These are phyloP conservation scores for Amanita pallidorosea DNA, from an alignment of 768 basidiomycete genomes.

Conservation along the genomic window DNA sequence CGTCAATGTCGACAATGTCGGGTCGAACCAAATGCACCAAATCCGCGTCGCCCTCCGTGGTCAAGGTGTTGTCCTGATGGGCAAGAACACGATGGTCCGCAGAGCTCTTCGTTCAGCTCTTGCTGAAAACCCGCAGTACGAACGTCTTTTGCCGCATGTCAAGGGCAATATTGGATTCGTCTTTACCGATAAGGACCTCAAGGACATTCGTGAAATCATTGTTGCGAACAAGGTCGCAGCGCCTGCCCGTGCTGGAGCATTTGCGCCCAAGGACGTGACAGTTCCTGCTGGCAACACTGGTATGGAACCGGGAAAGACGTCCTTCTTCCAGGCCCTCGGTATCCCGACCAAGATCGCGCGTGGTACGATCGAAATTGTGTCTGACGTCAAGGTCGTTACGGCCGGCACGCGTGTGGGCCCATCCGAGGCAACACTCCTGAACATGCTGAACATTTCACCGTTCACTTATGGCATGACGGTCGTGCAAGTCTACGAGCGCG, in stretches of 20 bases:
- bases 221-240: constrained; percentile 96
- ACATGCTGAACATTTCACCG: constrained; percentile 99
- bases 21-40: constrained; percentile 99
- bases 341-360: constrained; percentile 99
- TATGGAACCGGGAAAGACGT: constrained; percentile 99
- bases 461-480: constrained; percentile 99
- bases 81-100: constrained; percentile 99
- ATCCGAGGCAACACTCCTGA: constrained; percentile 95
- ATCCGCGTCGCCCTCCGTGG: constrained; percentile 94
- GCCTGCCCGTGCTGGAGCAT: constrained; percentile 96
- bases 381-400: constrained; percentile 89
- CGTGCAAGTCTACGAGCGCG: constrained; percentile 90
- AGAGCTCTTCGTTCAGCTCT: constrained; percentile 92
- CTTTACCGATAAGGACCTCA: constrained; percentile 87
- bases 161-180: constrained; percentile 99
- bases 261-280: constrained; percentile 83
- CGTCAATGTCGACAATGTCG: constrained; percentile 99
- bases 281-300: constrained; percentile 97
- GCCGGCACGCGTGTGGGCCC: constrained; percentile 90
- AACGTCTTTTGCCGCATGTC: constrained; percentile 92
- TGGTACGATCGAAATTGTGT: constrained; percentile 99
- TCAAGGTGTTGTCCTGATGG: constrained; percentile 96
- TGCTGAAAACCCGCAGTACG: constrained; percentile 84
- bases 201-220: constrained; percentile 91
- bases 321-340: constrained; percentile 99